Evolutionary conservation across 345 rosid species (phyloP).

Genomic region (Isatis tinctoria): DNA sequence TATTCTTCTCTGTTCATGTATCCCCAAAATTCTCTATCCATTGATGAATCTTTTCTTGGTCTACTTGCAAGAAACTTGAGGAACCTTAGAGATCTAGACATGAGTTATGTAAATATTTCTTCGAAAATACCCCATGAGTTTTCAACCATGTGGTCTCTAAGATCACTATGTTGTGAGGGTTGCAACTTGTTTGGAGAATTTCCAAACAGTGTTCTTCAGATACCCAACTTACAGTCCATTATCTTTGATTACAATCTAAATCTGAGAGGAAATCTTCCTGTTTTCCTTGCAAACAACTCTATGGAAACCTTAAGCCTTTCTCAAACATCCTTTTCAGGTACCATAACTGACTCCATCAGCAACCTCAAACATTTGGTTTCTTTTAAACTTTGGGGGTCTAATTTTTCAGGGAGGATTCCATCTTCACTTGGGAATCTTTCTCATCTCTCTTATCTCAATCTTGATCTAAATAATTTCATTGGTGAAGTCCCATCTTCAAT

Average conservation of each 20-base stretch:
- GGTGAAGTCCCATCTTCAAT: background rate
- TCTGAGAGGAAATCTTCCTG: background rate
- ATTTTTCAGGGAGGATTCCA: background rate
- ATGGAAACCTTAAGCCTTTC: background rate
- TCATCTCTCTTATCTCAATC: background rate
- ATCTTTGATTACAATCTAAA: background rate
- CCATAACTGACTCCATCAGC: background rate
- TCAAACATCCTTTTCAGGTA: background rate
- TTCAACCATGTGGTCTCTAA: background rate
- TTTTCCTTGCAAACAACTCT: background rate
- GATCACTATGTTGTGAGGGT: background rate
- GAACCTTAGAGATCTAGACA: background rate
- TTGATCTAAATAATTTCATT: background rate
- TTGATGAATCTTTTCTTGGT: background rate
- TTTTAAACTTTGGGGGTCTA: background rate
- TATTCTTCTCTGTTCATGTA: background rate
- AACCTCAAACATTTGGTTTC: background rate
- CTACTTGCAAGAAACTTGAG: background rate
- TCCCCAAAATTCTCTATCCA: background rate
- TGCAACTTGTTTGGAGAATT: background rate
- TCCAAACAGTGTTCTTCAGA: background rate
- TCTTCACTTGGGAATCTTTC: background rate
- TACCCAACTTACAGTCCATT: background rate
- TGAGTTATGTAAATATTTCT: background rate
- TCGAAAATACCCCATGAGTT: background rate